A percentile compares a stretch with the other conserved stretches of the same genome.
phyloP scores from a whole-genome alignment of 148 eudicot species.

The Dianthus caryophyllus region DNA sequence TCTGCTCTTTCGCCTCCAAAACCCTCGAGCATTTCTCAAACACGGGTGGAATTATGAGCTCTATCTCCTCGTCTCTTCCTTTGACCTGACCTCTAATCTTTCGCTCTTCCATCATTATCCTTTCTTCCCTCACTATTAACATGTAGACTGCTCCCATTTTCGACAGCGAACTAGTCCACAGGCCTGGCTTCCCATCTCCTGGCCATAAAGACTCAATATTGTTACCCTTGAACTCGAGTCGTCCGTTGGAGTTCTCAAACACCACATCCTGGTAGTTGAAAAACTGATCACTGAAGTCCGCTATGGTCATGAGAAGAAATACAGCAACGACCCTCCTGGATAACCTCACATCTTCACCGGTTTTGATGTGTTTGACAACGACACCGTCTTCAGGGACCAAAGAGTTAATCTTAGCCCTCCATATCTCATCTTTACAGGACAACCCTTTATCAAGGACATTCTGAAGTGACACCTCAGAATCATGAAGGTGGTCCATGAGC shows the following conservation, averaged over 20 bases:
- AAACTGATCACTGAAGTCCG: constrained; percentile 89
- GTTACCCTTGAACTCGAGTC: constrained; percentile 57
- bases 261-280: constrained; percentile 67
- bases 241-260: constrained; percentile 60
- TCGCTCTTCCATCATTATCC: constrained; percentile 36
- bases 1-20: constrained; percentile 49
- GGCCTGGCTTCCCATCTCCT: constrained; percentile 88
- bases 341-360: constrained; percentile 65
- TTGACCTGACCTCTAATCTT: constrained; percentile 1
- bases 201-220: constrained; percentile 60
- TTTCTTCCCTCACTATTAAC: constrained; percentile 67
- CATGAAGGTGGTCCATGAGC: constrained; percentile 48
- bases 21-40: constrained; percentile 61
- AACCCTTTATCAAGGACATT: constrained; percentile 27
- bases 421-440: constrained; percentile 32
- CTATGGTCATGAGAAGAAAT: constrained; percentile 84
- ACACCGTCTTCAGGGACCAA: constrained; percentile 63
- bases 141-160: constrained; percentile 77
- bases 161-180: constrained; percentile 75
- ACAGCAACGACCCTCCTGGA: constrained; percentile 61
- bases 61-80: constrained; percentile 24
- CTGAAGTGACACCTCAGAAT: constrained; percentile 37
- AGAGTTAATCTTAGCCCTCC: constrained; percentile 66
- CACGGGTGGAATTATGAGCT: constrained; percentile 76
- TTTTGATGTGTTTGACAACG: constrained; percentile 63